These are phyloP conservation scores for Coffea eugenioides DNA, from an alignment of 257 asterid genomes.

Conservation along the genomic window DNA sequence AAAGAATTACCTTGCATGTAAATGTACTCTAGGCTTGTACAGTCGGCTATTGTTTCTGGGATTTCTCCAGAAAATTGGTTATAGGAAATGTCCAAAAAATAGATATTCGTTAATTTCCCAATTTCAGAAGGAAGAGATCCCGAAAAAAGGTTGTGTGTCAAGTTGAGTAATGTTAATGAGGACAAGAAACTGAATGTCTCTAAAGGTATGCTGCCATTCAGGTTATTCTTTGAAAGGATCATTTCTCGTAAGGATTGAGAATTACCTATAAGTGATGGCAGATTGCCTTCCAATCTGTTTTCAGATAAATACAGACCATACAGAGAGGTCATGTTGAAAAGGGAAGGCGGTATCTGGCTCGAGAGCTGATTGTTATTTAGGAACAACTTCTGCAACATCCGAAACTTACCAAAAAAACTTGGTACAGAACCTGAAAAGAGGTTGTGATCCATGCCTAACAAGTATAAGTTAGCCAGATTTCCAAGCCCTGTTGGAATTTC, in stretches of 20 bases:
- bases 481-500: conserved; percentile 31
- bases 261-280: conserved; percentile 12
- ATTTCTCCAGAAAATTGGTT: conserved; percentile 22
- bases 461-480: conserved; percentile 26
- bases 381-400: conserved; percentile 24
- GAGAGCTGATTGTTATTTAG: conserved; percentile 23
- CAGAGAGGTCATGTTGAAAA: conserved; percentile 17
- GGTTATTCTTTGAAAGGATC: conserved; percentile 11
- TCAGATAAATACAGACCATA: conserved; percentile 8
- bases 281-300: conserved; percentile 20
- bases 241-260: conserved; percentile 13
- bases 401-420: conserved; percentile 24
- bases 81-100: conserved; percentile 9
- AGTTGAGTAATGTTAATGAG: conserved; percentile 6
- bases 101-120: conserved; percentile 10
- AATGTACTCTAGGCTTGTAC: conserved; percentile 15
- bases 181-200: conserved; percentile 15
- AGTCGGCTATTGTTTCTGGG: conserved; percentile 17
- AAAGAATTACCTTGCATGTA: conserved; percentile 4
- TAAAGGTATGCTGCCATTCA: conserved; percentile 15
- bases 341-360: conserved; percentile 16
- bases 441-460: conserved; percentile 22
- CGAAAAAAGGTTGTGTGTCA: conserved; percentile 10
- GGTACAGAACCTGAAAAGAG: conserved; percentile 32
- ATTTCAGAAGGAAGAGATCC: conserved; percentile 19